A percentile compares a stretch with the other conserved stretches of the same genome.
Conservation (phyloP, 1,284 basidiomycete genomes). For the Irpex sp. region DNA sequence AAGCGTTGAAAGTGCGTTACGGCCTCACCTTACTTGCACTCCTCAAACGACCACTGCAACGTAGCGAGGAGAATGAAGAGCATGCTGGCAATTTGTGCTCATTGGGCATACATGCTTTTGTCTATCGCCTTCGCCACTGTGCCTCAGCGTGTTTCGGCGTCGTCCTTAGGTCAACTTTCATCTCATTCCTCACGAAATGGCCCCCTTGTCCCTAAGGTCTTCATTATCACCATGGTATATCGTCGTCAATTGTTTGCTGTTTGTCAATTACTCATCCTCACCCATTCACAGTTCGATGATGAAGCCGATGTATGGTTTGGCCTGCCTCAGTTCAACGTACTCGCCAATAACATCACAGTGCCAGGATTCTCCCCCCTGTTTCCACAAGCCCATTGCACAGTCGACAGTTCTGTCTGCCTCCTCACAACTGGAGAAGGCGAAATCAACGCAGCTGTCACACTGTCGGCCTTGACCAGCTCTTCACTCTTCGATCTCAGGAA, state of each 20-base stretch:
- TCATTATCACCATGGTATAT: background rate
- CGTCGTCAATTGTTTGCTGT: background rate
- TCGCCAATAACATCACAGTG: slow-evolving; percentile 30
- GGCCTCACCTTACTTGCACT: background rate
- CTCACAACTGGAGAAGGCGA: slow-evolving; percentile 36
- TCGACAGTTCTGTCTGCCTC: slow-evolving; percentile 35
- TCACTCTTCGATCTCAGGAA: slow-evolving; percentile 36
- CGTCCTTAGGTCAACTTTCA: background rate
- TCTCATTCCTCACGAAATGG: background rate
- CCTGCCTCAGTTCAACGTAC: slow-evolving; percentile 27
- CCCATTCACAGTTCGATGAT: slow-evolving; percentile 11
- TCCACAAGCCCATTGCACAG: slow-evolving; percentile 39
- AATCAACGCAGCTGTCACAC: slow-evolving; percentile 44
- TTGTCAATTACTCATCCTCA: background rate
- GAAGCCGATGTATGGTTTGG: slow-evolving; percentile 16
- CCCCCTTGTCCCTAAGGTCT: background rate
- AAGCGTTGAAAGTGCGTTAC: background rate
- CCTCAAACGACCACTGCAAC: background rate
- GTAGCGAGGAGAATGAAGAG: background rate
- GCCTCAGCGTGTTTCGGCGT: background rate
- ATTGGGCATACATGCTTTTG: background rate
- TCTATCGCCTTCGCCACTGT: background rate
- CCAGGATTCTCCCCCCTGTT: slow-evolving; percentile 42
- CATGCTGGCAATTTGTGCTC: background rate
- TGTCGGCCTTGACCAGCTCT: slow-evolving; percentile 33